phyloP scores from a whole-genome alignment of 495 filamentous ascomycete species.

The Geopyxis carbonaria region DNA sequence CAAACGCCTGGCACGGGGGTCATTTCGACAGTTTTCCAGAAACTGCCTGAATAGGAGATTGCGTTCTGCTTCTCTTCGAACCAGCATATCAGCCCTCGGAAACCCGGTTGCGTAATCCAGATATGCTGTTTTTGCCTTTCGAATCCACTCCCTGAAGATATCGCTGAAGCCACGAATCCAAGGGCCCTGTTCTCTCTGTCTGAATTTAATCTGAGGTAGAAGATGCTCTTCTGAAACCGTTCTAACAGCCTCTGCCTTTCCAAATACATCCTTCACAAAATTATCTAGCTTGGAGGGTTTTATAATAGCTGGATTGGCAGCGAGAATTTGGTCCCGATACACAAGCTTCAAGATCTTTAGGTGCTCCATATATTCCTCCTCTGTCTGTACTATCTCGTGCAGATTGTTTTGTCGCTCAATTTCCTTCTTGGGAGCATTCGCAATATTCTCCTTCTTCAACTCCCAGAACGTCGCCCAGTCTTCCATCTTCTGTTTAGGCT shows the following conservation, averaged over 20 bases:
- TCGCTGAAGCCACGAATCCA: conserved; percentile 91
- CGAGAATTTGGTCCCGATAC: conserved; percentile 66
- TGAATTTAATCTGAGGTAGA: conserved; percentile 89
- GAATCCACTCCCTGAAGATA: conserved; percentile 96
- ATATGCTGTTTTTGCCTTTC: conserved; percentile 77
- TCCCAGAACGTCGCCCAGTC: conserved; percentile 92
- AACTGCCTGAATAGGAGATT: conserved; percentile 81
- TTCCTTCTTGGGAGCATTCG: conserved; percentile 61
- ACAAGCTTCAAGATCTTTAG: conserved; percentile 66
- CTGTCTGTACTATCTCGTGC: conserved; percentile 89
- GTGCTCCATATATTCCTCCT: conserved; percentile 78
- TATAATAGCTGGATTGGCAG: conserved; percentile 66
- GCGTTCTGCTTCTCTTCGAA: conserved; percentile 67
- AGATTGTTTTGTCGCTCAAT: conserved; percentile 83
- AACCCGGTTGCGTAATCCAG: conserved; percentile 83
- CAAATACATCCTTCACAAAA: conserved; percentile 76
- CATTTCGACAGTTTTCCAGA: conserved; percentile 55
- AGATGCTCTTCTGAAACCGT: conserved; percentile 86
- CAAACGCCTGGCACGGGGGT: conserved; percentile 68
- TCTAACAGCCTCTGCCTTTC: conserved; percentile 74
- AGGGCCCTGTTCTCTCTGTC: conserved; percentile 90
- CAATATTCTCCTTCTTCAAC: conserved; percentile 56
- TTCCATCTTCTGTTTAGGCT: conserved; percentile 46
- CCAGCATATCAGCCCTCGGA: conserved; percentile 62
- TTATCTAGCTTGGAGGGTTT: conserved; percentile 49